Percentiles rank a stretch among this genome's conserved stretches.
These are phyloP conservation scores for Inonotus obliquus DNA, from an alignment of 1,284 basidiomycete genomes.

Conservation along the genomic window DNA sequence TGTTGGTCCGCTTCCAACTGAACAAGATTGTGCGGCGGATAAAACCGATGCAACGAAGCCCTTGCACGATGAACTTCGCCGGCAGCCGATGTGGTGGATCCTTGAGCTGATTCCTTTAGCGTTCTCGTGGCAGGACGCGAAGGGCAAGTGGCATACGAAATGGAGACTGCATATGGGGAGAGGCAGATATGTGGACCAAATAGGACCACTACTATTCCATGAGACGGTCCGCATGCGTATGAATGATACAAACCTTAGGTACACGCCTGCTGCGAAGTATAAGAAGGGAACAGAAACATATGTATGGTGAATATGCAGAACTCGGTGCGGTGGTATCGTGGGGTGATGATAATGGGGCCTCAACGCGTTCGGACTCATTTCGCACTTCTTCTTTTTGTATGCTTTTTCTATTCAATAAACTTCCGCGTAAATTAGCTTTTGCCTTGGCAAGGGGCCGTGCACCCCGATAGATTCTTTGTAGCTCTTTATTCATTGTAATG, in stretches of 20 bases:
- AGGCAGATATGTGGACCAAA: conserved; percentile 40
- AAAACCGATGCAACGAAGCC: conserved; percentile 22
- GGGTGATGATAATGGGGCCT: not conserved
- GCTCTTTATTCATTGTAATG: not conserved
- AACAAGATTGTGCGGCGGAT: conserved; percentile 2
- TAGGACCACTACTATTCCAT: conserved; percentile 43
- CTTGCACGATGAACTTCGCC: conserved; percentile 33
- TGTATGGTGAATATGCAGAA: conserved; percentile 29
- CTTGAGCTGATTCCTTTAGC: conserved; percentile 38
- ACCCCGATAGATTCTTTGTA: not conserved
- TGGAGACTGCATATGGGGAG: conserved; percentile 40
- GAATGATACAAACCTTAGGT: conserved; percentile 37
- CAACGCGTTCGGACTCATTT: not conserved
- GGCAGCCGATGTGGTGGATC: conserved; percentile 35
- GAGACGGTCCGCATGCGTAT: conserved; percentile 48
- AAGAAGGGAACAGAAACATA: conserved; percentile 42
- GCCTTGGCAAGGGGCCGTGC: not conserved
- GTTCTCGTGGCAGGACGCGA: conserved; percentile 33
- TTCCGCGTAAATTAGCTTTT: not conserved
- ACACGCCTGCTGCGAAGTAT: conserved; percentile 49
- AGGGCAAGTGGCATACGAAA: conserved; percentile 31
- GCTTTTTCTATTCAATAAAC: not conserved
- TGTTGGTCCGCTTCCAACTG: not conserved
- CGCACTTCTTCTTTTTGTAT: not conserved
- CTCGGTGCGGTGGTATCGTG: not conserved